A percentile compares a stretch with the other conserved stretches of the same genome.
Conservation (phyloP, 2,329 filamentous ascomycete species). For the Penicillium sp. region DNA sequence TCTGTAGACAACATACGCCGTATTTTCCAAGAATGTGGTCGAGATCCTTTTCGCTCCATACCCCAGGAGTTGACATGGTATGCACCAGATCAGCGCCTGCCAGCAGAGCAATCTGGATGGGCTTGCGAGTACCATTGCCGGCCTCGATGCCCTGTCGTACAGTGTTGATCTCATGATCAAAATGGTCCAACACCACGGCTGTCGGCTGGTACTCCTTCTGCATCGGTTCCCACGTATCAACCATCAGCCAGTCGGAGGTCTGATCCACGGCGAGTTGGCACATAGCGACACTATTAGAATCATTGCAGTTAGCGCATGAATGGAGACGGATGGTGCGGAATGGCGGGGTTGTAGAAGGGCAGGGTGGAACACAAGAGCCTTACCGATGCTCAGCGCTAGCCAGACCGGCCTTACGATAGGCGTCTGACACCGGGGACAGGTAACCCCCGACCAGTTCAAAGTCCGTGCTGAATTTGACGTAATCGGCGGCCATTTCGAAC, state of each 20-base stretch:
- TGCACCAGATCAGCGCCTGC: constrained; percentile 68
- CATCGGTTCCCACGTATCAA: constrained; percentile 78
- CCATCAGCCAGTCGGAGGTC: constrained; percentile 71
- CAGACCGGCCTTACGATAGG: constrained; percentile 71
- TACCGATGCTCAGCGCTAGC: constrained; percentile 62
- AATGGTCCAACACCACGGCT: constrained; percentile 80
- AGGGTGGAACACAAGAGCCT: too few relatives aligned
- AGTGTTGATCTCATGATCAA: constrained; percentile 79
- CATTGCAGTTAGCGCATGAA: too few relatives aligned
- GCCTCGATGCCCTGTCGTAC: constrained; percentile 64
- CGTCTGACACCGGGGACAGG: constrained; percentile 65
- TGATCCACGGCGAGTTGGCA: constrained; percentile 67
- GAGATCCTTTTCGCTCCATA: constrained; percentile 78
- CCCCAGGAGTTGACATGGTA: constrained; percentile 60
- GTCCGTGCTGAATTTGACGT: constrained; percentile 62
- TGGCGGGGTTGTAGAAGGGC: too few relatives aligned
- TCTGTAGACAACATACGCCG: too few relatives aligned
- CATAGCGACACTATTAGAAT: constrained; percentile 60
- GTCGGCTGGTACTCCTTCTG: constrained; percentile 80
- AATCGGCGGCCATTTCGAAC: constrained; percentile 80
- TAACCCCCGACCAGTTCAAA: constrained; percentile 85
- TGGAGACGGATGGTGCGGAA: too few relatives aligned
- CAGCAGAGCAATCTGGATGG: constrained; percentile 67
- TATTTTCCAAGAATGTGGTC: constrained; percentile 79
- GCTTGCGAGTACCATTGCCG: constrained; percentile 55